Evolutionary conservation across 345 rosid species (phyloP), one percentile per base, ranked within the genome.

Genomic region (Turritis glabra): DNA sequence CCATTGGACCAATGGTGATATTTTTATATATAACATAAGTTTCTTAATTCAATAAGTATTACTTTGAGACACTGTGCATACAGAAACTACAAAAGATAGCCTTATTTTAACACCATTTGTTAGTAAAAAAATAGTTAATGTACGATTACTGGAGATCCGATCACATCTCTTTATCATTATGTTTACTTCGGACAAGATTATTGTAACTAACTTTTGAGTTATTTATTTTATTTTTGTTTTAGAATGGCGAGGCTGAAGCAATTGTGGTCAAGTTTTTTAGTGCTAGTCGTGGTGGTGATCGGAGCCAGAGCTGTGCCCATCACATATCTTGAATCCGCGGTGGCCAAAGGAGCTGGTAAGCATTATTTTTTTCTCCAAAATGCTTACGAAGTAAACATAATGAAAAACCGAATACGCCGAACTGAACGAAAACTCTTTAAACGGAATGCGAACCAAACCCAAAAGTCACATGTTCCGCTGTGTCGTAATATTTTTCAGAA

Each of bases 331-430:
- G 77, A 71, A 29, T 87, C 75, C 62, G 98, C 93, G 13, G 93
- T 87, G 8, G 85, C 86, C 13, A 87, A 84, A 81, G 97, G 97
- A 85, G 98, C 95, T 41, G 98, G 98, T 94, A 64, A 38, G 76
- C 40, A 53, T n/a, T n/a, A n/a, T n/a, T n/a, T n/a, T n/a, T n/a
- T n/a, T n/a, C n/a, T n/a, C n/a, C n/a, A n/a, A n/a, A n/a, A n/a
- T n/a, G n/a, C n/a, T n/a, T n/a, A n/a, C n/a, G n/a, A n/a, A n/a
- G n/a, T n/a, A n/a, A n/a, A n/a, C n/a, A n/a, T n/a, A n/a, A n/a
- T n/a, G n/a, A n/a, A n/a, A n/a, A n/a, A n/a, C n/a, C n/a, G n/a
- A n/a, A n/a, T n/a, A n/a, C n/a, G n/a, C n/a, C n/a, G n/a, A n/a
- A n/a, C n/a, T n/a, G n/a, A n/a, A n/a, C n/a, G n/a, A n/a, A n/a